Conservation (phyloP, 768 basidiomycete genomes). For the Auricularia sp. region DNA sequence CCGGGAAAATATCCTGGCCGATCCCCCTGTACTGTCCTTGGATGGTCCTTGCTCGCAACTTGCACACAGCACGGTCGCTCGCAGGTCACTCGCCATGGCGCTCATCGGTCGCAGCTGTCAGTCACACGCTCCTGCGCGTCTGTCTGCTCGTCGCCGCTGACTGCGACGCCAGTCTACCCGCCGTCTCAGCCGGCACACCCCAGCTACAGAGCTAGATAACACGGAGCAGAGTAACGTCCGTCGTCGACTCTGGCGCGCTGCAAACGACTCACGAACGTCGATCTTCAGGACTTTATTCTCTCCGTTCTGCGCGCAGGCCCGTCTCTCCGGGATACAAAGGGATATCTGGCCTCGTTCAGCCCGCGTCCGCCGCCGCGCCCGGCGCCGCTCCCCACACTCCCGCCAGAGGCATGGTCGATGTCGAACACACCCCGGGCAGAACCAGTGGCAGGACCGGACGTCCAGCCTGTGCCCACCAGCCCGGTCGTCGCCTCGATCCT, state of each 20-base stretch:
- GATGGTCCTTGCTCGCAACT: neutral
- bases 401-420: neutral
- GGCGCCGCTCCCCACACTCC: slow-evolving; percentile 17
- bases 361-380: slow-evolving; percentile 39
- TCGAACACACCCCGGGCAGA: neutral
- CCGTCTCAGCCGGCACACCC: neutral
- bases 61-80: neutral
- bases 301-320: slow-evolving; percentile 91
- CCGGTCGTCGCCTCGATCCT: slow-evolving; percentile 64
- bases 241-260: neutral
- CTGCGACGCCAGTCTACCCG: neutral
- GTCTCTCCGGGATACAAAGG: slow-evolving; percentile 80
- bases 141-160: neutral
- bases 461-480: slow-evolving; percentile 30
- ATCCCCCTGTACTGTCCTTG: neutral
- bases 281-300: slow-evolving; percentile 80
- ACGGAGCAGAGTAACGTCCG: neutral
- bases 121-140: neutral
- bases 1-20: neutral
- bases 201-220: neutral
- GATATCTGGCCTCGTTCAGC: slow-evolving; percentile 87
- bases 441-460: neutral
- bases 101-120: neutral
- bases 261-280: neutral
- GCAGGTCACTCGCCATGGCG: neutral